Base-by-base conservation (phyloP, 2,329 filamentous ascomycete genomes). In the Mycosphaerella arachidis region DNA sequence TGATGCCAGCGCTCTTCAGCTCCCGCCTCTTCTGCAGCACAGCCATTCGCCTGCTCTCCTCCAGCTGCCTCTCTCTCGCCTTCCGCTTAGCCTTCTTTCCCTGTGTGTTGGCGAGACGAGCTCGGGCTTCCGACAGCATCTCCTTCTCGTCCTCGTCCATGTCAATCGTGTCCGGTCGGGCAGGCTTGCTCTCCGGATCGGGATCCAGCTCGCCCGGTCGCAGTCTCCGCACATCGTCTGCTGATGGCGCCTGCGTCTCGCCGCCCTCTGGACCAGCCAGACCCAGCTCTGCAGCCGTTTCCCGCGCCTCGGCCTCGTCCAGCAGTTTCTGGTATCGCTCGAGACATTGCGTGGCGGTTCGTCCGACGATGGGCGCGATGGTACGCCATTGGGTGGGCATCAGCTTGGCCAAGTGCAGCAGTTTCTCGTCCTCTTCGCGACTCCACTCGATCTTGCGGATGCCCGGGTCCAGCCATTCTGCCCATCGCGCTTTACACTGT, bases 371-470 rank as follows among this genome's bases (percentile, higher is more conserved):
- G 57, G 94, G 92, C 59, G 94, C 93, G 72, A 99, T 97, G 52
- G 94, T 97, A 71, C 94, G 89, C 94, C 94, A 99, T 84, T 99
- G 94, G 30, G 93, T 97, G 59, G 94, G 94, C 88, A 99, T 96
- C 78, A 99, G 82, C 83, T 97, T 99, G 63, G 94, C 94, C 71
- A 99, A 83, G 72, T 97, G 94, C 70, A 99, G 78, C 62, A 99
- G 83, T 79, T 96, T 97, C 81, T 99, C 94, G 75, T 99, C 94
- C 75, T 99, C 94, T 77, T 99, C 94, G 72, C 94, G 90, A 74
- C 91, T 96, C 93, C 94, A 99, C 79, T 99, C 94, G 69, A 96
- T 94, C 82, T 99, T 99, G 72, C 93, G 90, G 80, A 99, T 97
- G 73, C 90, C 91, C 20, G 94, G 94, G 73, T 99, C 94, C 67